phyloP scores from a whole-genome alignment of 306 rosid species.

The Cucurbita ficifolia region DNA sequence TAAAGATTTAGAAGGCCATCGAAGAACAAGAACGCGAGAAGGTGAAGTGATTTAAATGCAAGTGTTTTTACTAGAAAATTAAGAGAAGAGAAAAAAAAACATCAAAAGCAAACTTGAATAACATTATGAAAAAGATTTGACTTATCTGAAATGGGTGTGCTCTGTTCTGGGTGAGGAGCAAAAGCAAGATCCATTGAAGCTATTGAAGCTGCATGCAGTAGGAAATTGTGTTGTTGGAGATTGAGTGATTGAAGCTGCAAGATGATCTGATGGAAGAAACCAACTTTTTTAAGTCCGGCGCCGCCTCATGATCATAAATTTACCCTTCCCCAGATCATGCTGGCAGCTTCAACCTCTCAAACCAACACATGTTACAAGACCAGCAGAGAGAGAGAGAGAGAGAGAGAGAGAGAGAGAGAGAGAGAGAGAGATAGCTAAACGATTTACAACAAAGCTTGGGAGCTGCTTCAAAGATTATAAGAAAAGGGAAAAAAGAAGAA shows the following conservation, averaged over 20 bases:
- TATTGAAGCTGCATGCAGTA: not conserved
- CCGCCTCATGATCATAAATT: not conserved
- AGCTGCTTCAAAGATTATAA: not conserved
- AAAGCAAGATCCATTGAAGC: not conserved
- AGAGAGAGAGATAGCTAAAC: not conserved
- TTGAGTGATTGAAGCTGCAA: constrained; percentile 7
- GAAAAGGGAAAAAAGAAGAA: not conserved
- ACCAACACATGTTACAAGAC: not conserved
- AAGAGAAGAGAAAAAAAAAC: not conserved
- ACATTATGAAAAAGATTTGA: not conserved
- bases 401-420: not conserved
- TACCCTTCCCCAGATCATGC: constrained; percentile 2
- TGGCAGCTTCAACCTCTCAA: constrained; percentile 9
- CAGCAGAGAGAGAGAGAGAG: not conserved
- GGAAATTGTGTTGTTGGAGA: not conserved
- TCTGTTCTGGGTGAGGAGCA: not conserved
- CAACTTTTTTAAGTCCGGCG: no score
- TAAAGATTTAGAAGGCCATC: no score
- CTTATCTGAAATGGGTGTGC: not conserved
- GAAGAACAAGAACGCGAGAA: no score
- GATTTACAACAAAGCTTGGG: not conserved
- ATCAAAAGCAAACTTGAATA: not conserved
- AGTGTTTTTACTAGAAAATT: not conserved
- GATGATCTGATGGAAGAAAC: constrained; percentile 1
- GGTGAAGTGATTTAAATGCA: no score